phyloP scores from a whole-genome alignment of 345 rosid species.

The Streptanthus diversifolius region DNA sequence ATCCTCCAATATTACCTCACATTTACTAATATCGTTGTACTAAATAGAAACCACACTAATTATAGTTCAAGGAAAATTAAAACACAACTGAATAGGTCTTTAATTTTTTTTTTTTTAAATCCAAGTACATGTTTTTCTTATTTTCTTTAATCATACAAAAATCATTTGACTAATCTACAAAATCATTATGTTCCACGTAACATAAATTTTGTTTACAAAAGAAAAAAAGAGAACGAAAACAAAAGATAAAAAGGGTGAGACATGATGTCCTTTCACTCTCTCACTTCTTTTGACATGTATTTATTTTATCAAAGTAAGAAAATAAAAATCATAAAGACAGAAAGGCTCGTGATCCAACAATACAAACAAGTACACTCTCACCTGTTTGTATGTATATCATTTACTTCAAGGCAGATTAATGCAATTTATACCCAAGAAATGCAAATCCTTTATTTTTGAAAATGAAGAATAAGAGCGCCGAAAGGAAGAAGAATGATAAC shows the following conservation, averaged over 20 bases:
- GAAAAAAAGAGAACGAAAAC: neutral
- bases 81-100: neutral
- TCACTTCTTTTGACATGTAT: slow-evolving; percentile 19
- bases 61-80: neutral
- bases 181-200: neutral
- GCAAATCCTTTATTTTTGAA: neutral
- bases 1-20: slow-evolving; percentile 5
- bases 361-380: slow-evolving; percentile 30
- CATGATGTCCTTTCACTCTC: slow-evolving; percentile 31
- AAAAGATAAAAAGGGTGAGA: neutral
- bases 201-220: neutral
- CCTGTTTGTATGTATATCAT: neutral
- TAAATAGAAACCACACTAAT: neutral
- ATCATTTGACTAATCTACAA: neutral
- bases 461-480: neutral
- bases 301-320: slow-evolving; percentile 21
- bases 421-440: neutral
- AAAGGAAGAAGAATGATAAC: neutral
- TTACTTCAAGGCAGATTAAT: neutral
- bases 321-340: slow-evolving; percentile 22
- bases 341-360: slow-evolving; percentile 36
- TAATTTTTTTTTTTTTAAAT: too few relatives aligned
- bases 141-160: neutral
- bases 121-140: neutral
- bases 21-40: neutral